These are phyloP conservation scores for Tolypocladium amazonense DNA, from an alignment of 2,329 filamentous ascomycete genomes.

Conservation along the genomic window DNA sequence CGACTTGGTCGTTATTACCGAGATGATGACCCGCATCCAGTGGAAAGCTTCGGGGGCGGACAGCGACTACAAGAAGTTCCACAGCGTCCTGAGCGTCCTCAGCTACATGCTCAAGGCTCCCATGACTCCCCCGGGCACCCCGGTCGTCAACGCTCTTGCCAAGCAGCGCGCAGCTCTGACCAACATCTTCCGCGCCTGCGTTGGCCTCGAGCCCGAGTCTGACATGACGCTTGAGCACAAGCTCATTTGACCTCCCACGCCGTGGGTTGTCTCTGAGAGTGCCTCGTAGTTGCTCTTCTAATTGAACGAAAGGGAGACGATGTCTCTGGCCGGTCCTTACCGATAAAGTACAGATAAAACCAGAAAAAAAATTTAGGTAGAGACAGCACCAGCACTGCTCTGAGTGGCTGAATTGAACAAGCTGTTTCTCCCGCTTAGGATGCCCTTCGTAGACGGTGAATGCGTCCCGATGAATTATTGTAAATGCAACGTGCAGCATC, in stretches of 20 bases:
- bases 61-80: constrained; percentile 81
- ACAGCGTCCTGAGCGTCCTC: constrained; percentile 90
- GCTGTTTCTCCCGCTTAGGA: not conserved
- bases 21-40: constrained; percentile 97
- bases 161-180: constrained; percentile 92
- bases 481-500: not conserved
- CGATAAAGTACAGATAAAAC: not conserved
- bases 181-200: constrained; percentile 97
- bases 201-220: constrained; percentile 92
- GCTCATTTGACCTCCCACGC: constrained; percentile 52
- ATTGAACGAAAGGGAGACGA: not conserved
- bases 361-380: constrained; percentile 9
- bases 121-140: constrained; percentile 84
- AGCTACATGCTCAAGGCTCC: constrained; percentile 99
- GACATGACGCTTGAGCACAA: constrained; percentile 99
- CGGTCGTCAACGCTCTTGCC: constrained; percentile 87
- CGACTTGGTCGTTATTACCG: constrained; percentile 81
- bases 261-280: not conserved
- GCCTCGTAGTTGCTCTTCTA: not conserved
- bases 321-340: constrained; percentile 7
- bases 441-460: not conserved
- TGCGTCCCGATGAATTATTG: not conserved
- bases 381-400: constrained; percentile 6
- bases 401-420: not conserved
- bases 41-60: constrained; percentile 60